These are phyloP conservation scores for Nematocida ironsii DNA, from an alignment of 371 early-diverging fungal species.

Conservation along the genomic window DNA sequence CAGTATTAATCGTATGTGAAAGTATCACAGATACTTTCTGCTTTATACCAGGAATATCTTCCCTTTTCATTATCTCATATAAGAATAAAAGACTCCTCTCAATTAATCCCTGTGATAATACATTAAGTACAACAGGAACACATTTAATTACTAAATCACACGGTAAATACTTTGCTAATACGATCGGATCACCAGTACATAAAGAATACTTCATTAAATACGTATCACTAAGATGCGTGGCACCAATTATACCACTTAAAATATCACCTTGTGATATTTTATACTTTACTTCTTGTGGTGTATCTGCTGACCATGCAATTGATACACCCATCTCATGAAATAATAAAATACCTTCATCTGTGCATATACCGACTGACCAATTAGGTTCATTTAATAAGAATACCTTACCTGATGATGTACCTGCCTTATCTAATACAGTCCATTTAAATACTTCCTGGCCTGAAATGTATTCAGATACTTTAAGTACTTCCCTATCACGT, in stretches of 20 bases:
- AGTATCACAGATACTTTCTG: slow-evolving; percentile 13
- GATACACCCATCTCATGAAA: background rate
- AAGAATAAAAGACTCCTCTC: slow-evolving; percentile 34
- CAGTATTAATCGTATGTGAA: background rate
- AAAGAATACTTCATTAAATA: background rate
- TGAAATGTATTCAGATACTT: background rate
- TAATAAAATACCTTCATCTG: background rate
- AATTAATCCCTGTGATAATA: slow-evolving; percentile 17
- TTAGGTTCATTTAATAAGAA: background rate
- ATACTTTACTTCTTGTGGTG: slow-evolving; percentile 3
- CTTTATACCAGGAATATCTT: background rate
- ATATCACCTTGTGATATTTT: slow-evolving; percentile 22
- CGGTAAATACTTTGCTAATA: slow-evolving; percentile 38
- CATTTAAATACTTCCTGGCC: slow-evolving; percentile 3
- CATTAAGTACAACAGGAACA: slow-evolving; percentile 3
- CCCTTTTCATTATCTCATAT: slow-evolving; percentile 1
- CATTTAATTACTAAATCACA: background rate
- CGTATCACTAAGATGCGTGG: background rate
- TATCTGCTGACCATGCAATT: slow-evolving; percentile 32
- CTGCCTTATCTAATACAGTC: background rate
- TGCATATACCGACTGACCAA: background rate
- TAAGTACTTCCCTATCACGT: slow-evolving; percentile 15
- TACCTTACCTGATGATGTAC: background rate
- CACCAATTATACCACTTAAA: slow-evolving; percentile 19
- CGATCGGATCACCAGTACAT: slow-evolving; percentile 12